phyloP scores from a whole-genome alignment of 2,329 filamentous ascomycete species.

The Colletotrichum orbiculare region DNA sequence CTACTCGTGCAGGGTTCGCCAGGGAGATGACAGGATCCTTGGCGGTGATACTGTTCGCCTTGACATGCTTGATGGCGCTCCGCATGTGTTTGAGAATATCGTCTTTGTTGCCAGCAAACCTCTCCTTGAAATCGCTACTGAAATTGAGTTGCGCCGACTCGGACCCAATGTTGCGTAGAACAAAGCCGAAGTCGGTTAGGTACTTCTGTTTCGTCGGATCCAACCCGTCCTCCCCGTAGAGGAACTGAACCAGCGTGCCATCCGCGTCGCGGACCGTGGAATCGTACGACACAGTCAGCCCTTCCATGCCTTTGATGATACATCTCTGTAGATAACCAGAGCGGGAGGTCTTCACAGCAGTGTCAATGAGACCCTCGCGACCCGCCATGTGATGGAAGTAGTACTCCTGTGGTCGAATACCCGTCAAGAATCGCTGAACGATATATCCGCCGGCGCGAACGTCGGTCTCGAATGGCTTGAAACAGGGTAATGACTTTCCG shows the following conservation, averaged over 20 bases:
- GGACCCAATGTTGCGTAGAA: conserved; percentile 86
- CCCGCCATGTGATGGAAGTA: conserved; percentile 99
- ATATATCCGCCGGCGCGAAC: conserved; percentile 93
- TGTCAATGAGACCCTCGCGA: conserved; percentile 97
- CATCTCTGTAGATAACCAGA: conserved; percentile 97
- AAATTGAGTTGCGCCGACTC: conserved; percentile 82
- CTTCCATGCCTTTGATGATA: conserved; percentile 98
- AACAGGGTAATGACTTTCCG: conserved; percentile 94
- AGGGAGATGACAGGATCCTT: conserved; percentile 81
- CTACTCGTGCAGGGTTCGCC: conserved; percentile 80
- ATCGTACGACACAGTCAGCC: conserved; percentile 91
- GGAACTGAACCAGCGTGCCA: conserved; percentile 91
- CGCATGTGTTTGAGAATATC: conserved; percentile 83
- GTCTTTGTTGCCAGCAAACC: conserved; percentile 63
- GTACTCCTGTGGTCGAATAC: conserved; percentile 96
- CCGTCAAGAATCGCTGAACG: conserved; percentile 95
- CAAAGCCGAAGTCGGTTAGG: conserved; percentile 88
- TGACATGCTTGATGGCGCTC: conserved; percentile 79
- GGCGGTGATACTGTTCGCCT: conserved; percentile 64
- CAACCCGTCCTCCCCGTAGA: conserved; percentile 96
- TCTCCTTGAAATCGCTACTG: conserved; percentile 58
- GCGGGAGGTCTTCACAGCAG: conserved; percentile 96
- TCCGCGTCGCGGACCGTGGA: conserved; percentile 94
- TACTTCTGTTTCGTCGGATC: conserved; percentile 96
- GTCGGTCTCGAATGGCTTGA: conserved; percentile 90